Evolutionary conservation across 2,329 filamentous ascomycete genomes (phyloP).

Genomic region (Beauveria asiatica): DNA sequence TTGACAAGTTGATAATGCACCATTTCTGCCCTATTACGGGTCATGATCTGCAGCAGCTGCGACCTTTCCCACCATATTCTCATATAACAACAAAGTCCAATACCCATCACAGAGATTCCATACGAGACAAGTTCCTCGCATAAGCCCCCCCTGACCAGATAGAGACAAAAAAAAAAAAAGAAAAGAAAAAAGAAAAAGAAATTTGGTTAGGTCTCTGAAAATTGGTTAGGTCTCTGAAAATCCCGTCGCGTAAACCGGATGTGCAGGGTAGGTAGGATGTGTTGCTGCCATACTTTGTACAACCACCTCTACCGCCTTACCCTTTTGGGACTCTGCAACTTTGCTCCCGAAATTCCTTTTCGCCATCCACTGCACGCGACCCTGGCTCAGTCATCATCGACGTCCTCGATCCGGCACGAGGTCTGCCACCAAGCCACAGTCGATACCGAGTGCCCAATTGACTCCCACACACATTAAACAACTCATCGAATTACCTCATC

Average conservation of each 20-base stretch:
- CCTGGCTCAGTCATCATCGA: not conserved
- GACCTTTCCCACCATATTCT: no score
- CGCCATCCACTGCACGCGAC: slow-evolving; percentile 10
- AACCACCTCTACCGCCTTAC: slow-evolving; percentile 10
- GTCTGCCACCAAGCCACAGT: not conserved
- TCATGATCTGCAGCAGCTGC: no score
- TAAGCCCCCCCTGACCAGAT: no score
- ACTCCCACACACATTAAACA: not conserved
- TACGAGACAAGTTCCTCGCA: no score
- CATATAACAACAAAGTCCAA: no score
- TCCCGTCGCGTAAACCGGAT: not conserved
- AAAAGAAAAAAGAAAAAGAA: no score
- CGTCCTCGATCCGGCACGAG: not conserved
- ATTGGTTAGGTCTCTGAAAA: no score
- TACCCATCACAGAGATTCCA: no score
- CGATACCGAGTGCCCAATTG: not conserved
- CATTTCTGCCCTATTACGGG: no score
- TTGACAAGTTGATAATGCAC: no score
- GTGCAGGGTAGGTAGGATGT: not conserved
- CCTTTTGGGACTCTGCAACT: slow-evolving; percentile 7
- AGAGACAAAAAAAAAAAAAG: no score
- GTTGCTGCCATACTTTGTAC: not conserved
- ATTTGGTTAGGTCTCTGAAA: no score
- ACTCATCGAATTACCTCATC: not conserved
- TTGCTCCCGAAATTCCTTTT: slow-evolving; percentile 12